Conservation (phyloP, 2,329 filamentous ascomycete genomes). For the Trichoderma sp. region DNA sequence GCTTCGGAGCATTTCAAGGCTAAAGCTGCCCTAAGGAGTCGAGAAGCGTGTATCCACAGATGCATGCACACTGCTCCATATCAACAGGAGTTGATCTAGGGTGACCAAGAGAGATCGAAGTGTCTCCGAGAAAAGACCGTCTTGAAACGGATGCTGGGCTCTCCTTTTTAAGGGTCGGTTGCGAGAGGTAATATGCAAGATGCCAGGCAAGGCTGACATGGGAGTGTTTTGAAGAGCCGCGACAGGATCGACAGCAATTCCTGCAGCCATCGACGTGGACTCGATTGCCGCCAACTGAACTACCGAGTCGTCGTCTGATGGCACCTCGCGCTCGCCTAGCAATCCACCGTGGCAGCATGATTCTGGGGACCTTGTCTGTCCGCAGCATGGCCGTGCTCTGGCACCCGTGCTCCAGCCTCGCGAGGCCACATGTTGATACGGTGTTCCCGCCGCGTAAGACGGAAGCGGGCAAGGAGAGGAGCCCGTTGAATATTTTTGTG, state of each 20-base stretch:
- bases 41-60: constrained; percentile 11
- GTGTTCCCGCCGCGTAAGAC: constrained; percentile 1
- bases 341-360: not conserved
- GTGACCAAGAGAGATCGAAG: constrained; percentile 66
- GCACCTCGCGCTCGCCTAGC: not conserved
- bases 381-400: not conserved
- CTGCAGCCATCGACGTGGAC: not conserved
- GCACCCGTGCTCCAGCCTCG: not conserved
- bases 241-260: not conserved
- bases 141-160: constrained; percentile 61
- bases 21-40: not conserved
- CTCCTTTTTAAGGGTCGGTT: constrained; percentile 41
- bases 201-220: constrained; percentile 64
- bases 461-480: not conserved
- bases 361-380: not conserved
- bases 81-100: constrained; percentile 74
- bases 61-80: constrained; percentile 61
- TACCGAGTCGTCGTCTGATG: not conserved
- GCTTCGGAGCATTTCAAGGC: constrained; percentile 2
- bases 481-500: constrained; percentile 15
- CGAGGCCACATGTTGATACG: not conserved
- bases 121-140: constrained; percentile 85
- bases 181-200: constrained; percentile 67
- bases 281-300: not conserved
- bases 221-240: constrained; percentile 57